phyloP scores from a whole-genome alignment of 169 alveolate species.

The Prorocentrum cordatum region DNA sequence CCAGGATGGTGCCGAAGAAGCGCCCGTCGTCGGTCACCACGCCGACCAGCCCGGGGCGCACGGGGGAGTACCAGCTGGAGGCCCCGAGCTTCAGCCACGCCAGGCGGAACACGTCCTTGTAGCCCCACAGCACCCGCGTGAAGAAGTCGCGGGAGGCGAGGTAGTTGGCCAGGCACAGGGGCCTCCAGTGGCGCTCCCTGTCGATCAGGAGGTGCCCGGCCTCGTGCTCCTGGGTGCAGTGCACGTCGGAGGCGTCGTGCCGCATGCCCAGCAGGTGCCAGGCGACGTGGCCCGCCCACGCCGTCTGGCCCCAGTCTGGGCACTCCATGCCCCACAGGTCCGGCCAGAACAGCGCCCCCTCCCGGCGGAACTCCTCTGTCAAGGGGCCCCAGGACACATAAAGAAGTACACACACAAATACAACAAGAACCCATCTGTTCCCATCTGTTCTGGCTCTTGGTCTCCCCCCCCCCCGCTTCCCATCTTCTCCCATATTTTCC shows the following conservation, averaged over 20 bases:
- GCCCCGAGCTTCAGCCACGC: constrained; percentile 24
- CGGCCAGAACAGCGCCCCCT: constrained; percentile 23
- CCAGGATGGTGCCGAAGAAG: not conserved
- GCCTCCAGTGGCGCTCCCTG: constrained; percentile 6
- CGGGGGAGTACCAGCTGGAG: constrained; percentile 11
- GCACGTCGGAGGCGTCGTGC: not conserved
- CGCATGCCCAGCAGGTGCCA: not conserved
- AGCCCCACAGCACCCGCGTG: constrained; percentile 6
- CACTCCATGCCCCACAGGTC: constrained; percentile 36
- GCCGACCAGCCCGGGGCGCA: constrained; percentile 24
- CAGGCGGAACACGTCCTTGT: constrained; percentile 26
- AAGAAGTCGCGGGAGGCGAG: constrained; percentile 10
- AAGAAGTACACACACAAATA: no score
- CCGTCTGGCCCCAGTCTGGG: not conserved
- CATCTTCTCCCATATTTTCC: no score
- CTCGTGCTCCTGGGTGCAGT: constrained; percentile 8
- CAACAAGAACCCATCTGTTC: no score
- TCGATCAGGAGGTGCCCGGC: constrained; percentile 16
- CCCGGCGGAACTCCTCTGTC: not conserved
- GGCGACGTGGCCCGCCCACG: constrained; percentile 37
- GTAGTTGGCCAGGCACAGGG: constrained; percentile 18
- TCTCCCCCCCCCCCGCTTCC: no score
- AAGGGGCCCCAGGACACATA: no score
- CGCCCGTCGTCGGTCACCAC: not conserved
- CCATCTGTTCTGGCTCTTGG: no score